These are phyloP conservation scores for Sclerotinia trifoliorum DNA, from an alignment of 2,329 filamentous ascomycete species.

Conservation along the genomic window DNA sequence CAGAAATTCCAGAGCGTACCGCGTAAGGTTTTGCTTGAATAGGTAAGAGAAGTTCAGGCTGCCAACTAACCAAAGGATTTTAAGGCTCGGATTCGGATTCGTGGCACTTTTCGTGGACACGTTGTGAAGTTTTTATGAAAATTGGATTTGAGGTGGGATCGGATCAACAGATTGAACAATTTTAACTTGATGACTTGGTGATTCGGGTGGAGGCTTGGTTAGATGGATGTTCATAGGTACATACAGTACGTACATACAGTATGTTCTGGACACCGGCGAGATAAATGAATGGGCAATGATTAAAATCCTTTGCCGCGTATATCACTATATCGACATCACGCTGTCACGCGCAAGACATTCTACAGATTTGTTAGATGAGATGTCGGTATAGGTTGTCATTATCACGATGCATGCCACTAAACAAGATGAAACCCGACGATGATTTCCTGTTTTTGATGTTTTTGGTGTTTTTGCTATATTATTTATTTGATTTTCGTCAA, in stretches of 20 bases:
- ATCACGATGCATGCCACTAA: background rate
- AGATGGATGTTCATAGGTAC: background rate
- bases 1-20: background rate
- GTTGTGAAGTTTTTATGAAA: background rate
- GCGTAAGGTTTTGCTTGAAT: background rate
- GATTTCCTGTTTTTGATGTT: background rate
- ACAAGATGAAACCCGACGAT: background rate
- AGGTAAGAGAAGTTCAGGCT: background rate
- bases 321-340: too few species aligned
- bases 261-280: conserved; percentile 6
- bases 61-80: background rate
- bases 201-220: background rate
- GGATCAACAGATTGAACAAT: background rate
- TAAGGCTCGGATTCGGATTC: conserved; percentile 14
- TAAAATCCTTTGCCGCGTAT: background rate
- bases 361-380: background rate
- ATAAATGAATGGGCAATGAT: background rate
- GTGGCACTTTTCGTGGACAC: conserved; percentile 15
- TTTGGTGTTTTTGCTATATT: background rate
- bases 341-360: conserved; percentile 11
- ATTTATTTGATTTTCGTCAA: background rate
- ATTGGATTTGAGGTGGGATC: background rate
- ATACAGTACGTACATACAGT: background rate
- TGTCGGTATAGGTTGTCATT: background rate
- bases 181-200: background rate